Base-by-base conservation (phyloP, 768 basidiomycete genomes). In the Tulasnella sp. region DNA sequence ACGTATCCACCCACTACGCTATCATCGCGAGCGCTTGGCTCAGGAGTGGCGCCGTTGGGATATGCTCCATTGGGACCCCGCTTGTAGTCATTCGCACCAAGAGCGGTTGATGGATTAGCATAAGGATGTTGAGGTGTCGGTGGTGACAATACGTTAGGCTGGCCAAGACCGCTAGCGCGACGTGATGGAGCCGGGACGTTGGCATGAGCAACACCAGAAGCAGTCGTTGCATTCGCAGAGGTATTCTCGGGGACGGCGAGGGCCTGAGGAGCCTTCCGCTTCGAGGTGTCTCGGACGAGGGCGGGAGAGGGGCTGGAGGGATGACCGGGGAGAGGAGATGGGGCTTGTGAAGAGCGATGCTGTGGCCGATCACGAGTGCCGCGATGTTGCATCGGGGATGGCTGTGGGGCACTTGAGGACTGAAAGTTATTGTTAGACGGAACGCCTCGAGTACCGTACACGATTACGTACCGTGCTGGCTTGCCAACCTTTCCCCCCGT, bases 401-500 rank as follows among this genome's bases (percentile, higher is more conserved):
- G 71, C 75, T 31, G 54, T 9, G 31, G 58, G 8, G 70, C 67
- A 22, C 14, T 58, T 49, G 45, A 42, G 39, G 71, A 71, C 54
- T n/a, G 52, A 22, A 75, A 29, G 45, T 42, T 25, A 38, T 52
- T n/a, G 34, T 42, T 19, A 42, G 31, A 15, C 12, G 34, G 29
- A 45, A 70, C 6, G 14, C 0, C 3, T 9, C 19, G 37, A 74
- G n/a, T 5, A 71, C 5, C 22, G 4, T 14, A 39, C 14, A 42
- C 31, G 76, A n/a, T n/a, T 17, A 87, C 90, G 79, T 80, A 93
- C 93, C 83, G 88, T 83, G 49, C 91, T 90, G 67, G 88, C 88
- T 84, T 98, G 96, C 96, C 96, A 99, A 73, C 97, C 97, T 84
- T 93, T 93, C 68, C 96, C 96, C 79, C 90, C 90, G 81, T 99